Evolutionary conservation across 345 rosid species (phyloP), one percentile per base, ranked within the genome.

Genomic region (Corchorus olitorius): DNA sequence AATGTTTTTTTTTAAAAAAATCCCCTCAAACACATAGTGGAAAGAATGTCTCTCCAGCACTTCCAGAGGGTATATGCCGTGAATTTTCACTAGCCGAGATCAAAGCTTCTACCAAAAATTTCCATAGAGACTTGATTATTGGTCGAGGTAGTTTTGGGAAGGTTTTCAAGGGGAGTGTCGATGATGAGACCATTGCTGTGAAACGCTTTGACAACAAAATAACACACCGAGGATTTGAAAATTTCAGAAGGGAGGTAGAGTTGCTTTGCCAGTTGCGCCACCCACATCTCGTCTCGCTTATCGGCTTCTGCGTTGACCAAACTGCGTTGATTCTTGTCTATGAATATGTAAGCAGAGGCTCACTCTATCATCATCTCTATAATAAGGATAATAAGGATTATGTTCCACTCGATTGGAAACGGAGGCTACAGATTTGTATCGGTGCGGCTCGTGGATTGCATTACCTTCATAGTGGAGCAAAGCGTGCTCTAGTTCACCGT

Each of bases 381-480:
- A 73, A 50, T 45, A 79, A 84, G 3, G n/a, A 35, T 10, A 73
- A 56, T 45, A 79, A 84, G 3, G n/a, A 35, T 10, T 78, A 69
- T 55, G 77, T 75, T 45, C 81, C 84, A n/a, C 77, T 86, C 3
- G 65, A 78, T 3, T 88, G 89, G 89, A 83, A 80, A 70, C 78
- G 70, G 14, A 76, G 89, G 62, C 79, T 88, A 1, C 62, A 82
- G 76, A 88, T 88, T 33, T 86, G 91, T 39, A 73, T 79, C 0
- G 89, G 85, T 3, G 86, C 88, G 16, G 89, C 89, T 0, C 76
- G 60, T 2, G 91, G 89, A 20, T 27, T 88, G 71, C 81, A 81
- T n/a, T 76, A 81, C 71, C 72, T 81, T 37, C 80, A 76, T 22
- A 39, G 71, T 22, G 80, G 83, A 43, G 76, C 79, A 6, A 81